phyloP scores from a whole-genome alignment of 169 alveolate species.

The Plasmodium berghei region DNA sequence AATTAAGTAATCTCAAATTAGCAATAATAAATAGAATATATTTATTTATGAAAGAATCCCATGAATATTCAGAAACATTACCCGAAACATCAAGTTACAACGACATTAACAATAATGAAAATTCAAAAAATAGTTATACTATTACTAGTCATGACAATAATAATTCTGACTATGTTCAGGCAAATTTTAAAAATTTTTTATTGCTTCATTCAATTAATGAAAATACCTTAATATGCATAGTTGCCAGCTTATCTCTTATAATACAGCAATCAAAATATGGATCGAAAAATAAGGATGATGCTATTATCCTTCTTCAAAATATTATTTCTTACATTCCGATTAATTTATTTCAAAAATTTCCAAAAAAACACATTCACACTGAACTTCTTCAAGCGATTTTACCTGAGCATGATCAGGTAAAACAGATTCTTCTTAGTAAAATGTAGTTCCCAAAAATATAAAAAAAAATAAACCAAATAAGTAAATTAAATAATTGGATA shows the following conservation, averaged over 20 bases:
- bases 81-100: neutral
- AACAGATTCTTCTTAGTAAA: slow-evolving; percentile 28
- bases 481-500: too few species aligned
- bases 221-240: slow-evolving; percentile 49
- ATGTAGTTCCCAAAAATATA: neutral
- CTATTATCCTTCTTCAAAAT: slow-evolving; percentile 4
- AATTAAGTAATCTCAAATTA: slow-evolving; percentile 1
- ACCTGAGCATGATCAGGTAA: slow-evolving; percentile 16
- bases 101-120: neutral
- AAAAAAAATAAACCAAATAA: neutral
- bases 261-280: slow-evolving; percentile 50
- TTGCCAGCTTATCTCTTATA: slow-evolving; percentile 50
- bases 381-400: slow-evolving; percentile 25
- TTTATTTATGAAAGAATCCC: slow-evolving; percentile 14
- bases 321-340: slow-evolving; percentile 26
- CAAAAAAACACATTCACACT: slow-evolving; percentile 33
- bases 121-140: too few species aligned
- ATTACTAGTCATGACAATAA: neutral
- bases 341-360: slow-evolving; percentile 29
- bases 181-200: slow-evolving; percentile 11
- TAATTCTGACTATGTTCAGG: neutral
- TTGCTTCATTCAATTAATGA: slow-evolving; percentile 70
- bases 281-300: slow-evolving; percentile 21
- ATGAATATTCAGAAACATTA: neutral
- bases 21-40: slow-evolving; percentile 38